Evolutionary conservation across 257 asterid genomes (phyloP), one percentile per base, ranked within the genome.

Genomic region (Salvia splendens): DNA sequence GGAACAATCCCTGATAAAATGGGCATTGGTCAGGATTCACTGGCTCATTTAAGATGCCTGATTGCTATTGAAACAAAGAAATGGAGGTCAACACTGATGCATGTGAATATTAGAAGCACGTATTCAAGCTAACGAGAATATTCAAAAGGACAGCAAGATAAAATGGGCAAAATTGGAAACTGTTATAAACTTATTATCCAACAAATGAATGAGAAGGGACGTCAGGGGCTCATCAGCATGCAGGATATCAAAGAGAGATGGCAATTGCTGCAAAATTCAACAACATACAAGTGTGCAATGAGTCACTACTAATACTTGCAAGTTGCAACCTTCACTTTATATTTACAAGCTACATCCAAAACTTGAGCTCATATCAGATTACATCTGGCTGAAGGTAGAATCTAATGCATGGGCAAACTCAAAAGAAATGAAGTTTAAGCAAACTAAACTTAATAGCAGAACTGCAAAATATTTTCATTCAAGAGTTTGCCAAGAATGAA

Each of bases 1-100:
- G 64, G 92, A 74, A 72, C 97, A 90, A 83, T 90, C 96, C 97
- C 96, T 88, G 62, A 12, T 71, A 69, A 70, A 55, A 17, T 17
- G 74, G 66, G 60, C 67, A 73, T 58, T 58, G 78, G 57, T 42
- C 74, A 38, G 20, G 67, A 71, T 38, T 40, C 17, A 30, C 72
- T 47, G 55, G 73, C 24, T 57, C 78, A 43, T 65, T 57, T n/a
- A 82, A 74, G 75, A 46, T 71, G 70, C 64, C 63, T 70, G 85
- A 46, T 61, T 75, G 83, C 95, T 86, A 83, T 57, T 47, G 40
- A 67, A 79, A 55, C 41, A 46, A 63, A n/a, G 30, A 57, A 67
- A 73, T 35, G 58, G 33, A 51, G 38, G 67, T 48, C 43, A 69
- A 78, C 28, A 32, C 1, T 46, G 5, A 14, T 35, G 33, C 47